Conservation (phyloP, 2,329 filamentous ascomycete genomes). For the Westerdykella ornata region DNA sequence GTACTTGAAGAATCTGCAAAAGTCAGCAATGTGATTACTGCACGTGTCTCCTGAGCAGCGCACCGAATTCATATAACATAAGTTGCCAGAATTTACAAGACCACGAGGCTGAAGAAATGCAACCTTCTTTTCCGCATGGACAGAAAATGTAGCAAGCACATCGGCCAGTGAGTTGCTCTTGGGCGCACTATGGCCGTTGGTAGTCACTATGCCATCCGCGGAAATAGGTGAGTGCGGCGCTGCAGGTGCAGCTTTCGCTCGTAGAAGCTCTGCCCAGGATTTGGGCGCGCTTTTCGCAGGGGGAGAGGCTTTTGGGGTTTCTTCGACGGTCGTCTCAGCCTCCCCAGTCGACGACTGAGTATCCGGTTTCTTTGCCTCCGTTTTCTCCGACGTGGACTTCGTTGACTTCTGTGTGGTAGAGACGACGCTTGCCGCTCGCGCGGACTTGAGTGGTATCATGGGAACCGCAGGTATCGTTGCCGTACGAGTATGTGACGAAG, state of each 20-base stretch:
- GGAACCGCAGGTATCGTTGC: conserved; percentile 46
- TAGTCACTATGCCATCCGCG: conserved; percentile 24
- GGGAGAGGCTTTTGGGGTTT: conserved; percentile 37
- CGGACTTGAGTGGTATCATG: conserved; percentile 45
- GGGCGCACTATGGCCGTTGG: conserved; percentile 40
- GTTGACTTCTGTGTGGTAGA: conserved; percentile 33
- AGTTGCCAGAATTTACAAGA: conserved; percentile 93
- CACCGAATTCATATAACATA: conserved; percentile 99
- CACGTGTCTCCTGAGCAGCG: conserved; percentile 34
- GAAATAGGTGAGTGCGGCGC: conserved; percentile 22
- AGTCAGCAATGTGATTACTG: conserved; percentile 30
- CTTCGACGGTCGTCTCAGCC: conserved; percentile 17
- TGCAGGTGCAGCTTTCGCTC: conserved; percentile 43
- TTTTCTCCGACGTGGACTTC: conserved; percentile 19
- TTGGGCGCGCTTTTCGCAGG: conserved; percentile 48
- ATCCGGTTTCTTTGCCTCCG: conserved; percentile 10
- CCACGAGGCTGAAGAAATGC: conserved; percentile 87
- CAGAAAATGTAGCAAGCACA: conserved; percentile 65
- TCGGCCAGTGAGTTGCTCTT: conserved; percentile 64
- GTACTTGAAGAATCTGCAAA: conserved; percentile 78
- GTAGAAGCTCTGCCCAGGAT: conserved; percentile 64
- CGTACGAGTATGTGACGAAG: conserved; percentile 36
- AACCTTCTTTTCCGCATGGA: conserved; percentile 59
- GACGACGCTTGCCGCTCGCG: conserved; percentile 32
- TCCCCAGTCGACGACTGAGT: conserved; percentile 4